Conservation (phyloP, 306 rosid species). For the Casuarina cunninghamiana region DNA sequence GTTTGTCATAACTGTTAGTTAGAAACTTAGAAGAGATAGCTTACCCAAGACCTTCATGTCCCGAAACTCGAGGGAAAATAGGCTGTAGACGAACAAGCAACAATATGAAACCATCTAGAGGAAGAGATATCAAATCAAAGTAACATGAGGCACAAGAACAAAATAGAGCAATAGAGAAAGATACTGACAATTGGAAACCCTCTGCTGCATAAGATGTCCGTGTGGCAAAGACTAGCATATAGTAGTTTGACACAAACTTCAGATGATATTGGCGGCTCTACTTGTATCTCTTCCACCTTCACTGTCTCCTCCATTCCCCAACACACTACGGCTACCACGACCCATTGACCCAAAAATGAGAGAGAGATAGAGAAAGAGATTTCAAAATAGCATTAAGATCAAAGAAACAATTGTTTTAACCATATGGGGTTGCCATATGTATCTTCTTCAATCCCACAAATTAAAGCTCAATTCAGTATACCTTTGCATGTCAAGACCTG, state of each 20-base stretch:
- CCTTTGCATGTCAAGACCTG: too few species aligned
- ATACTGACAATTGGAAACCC: constrained; percentile 39
- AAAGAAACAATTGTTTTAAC: too few species aligned
- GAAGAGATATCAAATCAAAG: background rate
- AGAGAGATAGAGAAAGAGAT: background rate
- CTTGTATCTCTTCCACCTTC: constrained; percentile 54
- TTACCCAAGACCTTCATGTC: constrained; percentile 70
- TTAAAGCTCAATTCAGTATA: too few species aligned
- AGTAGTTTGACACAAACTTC: constrained; percentile 62
- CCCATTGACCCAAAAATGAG: background rate
- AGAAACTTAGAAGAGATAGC: background rate
- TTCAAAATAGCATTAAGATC: too few species aligned
- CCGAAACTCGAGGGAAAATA: constrained; percentile 47
- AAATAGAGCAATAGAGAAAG: background rate
- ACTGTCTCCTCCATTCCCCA: constrained; percentile 43
- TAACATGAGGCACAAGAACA: background rate
- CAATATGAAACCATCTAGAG: background rate
- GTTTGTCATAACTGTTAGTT: background rate
- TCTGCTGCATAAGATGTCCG: constrained; percentile 36
- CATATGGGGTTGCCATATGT: too few species aligned
- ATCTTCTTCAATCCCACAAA: too few species aligned
- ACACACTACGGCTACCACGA: constrained; percentile 47
- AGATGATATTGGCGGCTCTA: constrained; percentile 47
- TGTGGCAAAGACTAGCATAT: constrained; percentile 57
- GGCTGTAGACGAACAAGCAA: constrained; percentile 26